Percentiles rank a stretch among this genome's conserved stretches.
Evolutionary conservation across 2,329 filamentous ascomycete species (phyloP).

Genomic region (Pyrenochaeta sp.): DNA sequence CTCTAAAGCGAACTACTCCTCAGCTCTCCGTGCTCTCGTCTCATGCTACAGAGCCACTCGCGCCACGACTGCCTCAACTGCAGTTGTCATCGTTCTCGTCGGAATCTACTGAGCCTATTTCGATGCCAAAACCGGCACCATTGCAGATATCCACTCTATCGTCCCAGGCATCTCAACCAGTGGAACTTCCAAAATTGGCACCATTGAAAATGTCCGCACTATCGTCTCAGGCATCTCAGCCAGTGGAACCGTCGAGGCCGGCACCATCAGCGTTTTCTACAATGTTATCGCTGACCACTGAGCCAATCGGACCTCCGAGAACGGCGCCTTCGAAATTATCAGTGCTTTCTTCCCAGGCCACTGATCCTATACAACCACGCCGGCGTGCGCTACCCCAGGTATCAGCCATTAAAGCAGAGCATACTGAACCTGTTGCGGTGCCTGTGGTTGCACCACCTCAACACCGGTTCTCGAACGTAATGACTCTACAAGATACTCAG

Average conservation of each 20-base stretch:
- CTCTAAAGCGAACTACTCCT: conserved; percentile 12
- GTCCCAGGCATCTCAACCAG: conserved; percentile 35
- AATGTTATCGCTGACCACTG: conserved; percentile 27
- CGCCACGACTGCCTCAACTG: conserved; percentile 20
- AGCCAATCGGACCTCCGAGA: conserved; percentile 27
- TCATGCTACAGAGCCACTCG: conserved; percentile 26
- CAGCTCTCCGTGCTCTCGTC: conserved; percentile 27
- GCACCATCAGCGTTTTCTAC: conserved; percentile 24
- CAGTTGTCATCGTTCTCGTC: conserved; percentile 33
- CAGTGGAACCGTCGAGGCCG: conserved; percentile 23
- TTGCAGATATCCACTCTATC: conserved; percentile 30
- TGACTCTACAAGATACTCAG: conserved; percentile 40
- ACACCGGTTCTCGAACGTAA: conserved; percentile 38
- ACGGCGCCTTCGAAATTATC: conserved; percentile 26
- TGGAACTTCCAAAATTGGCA: conserved; percentile 10
- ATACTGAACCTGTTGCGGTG: conserved; percentile 40
- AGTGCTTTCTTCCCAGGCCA: conserved; percentile 30
- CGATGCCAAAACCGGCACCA: conserved; percentile 13
- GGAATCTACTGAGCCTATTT: conserved; percentile 35
- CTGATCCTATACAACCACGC: conserved; percentile 35
- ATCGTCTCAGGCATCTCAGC: conserved; percentile 34
- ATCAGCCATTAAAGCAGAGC: conserved; percentile 35
- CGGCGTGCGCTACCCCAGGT: conserved; percentile 25
- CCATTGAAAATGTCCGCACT: conserved; percentile 17
- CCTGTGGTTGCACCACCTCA: conserved; percentile 8